Evolutionary conservation across 1,139 yeast genomes (phyloP).

Genomic region (Candida albicans): DNA sequence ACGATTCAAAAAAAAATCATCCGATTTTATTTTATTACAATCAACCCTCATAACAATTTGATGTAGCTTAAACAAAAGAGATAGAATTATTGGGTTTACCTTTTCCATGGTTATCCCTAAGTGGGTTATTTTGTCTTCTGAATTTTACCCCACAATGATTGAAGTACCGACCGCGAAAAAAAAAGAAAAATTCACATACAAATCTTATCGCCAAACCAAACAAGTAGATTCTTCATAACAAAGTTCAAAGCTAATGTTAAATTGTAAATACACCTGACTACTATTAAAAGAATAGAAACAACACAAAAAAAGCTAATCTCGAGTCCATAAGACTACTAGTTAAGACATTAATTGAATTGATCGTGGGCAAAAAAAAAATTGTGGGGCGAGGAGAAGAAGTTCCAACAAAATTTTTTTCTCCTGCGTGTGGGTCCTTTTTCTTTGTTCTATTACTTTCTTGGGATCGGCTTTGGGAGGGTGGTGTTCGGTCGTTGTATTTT

Average conservation of each 20-base stretch:
- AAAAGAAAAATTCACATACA: not conserved
- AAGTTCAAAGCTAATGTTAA: too few species aligned
- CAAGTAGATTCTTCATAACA: too few species aligned
- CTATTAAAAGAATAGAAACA: too few species aligned
- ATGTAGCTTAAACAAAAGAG: too few species aligned
- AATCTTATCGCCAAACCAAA: not conserved
- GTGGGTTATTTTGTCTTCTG: constrained; percentile 3
- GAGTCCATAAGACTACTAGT: too few species aligned
- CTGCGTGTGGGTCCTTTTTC: not conserved
- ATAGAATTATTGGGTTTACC: not conserved
- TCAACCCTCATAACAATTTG: too few species aligned
- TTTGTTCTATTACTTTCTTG: not conserved
- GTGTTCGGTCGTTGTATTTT: not conserved
- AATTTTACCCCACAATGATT: constrained; percentile 6
- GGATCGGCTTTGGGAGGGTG: too few species aligned
- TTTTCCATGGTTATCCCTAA: constrained; percentile 6
- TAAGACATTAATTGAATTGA: too few species aligned
- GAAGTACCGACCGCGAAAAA: too few species aligned
- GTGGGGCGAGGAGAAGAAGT: not conserved
- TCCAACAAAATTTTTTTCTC: not conserved
- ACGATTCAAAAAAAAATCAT: not conserved
- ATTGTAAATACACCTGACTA: too few species aligned
- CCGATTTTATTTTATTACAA: not conserved
- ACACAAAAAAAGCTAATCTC: too few species aligned
- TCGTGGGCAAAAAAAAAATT: not conserved